Evolutionary conservation across 108 stramenopile genomes (phyloP).

Genomic region (Schizochytrium sp.): DNA sequence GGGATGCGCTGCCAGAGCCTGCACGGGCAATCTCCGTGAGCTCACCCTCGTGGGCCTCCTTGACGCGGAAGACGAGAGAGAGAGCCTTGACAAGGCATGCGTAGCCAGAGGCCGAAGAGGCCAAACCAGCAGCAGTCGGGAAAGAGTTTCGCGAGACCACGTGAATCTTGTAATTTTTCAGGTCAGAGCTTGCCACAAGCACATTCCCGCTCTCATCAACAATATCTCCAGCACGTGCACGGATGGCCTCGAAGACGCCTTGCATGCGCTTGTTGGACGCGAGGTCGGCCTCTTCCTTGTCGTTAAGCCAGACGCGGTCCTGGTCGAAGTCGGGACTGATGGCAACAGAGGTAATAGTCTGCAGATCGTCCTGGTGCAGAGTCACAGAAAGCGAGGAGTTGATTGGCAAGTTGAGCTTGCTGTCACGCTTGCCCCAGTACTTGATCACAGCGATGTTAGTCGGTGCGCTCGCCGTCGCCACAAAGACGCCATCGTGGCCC

Average conservation of each 20-base stretch:
- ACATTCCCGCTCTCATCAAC: constrained; percentile 72
- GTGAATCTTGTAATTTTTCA: constrained; percentile 81
- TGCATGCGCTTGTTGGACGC: constrained; percentile 70
- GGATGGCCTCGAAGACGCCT: constrained; percentile 69
- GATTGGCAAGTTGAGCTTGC: constrained; percentile 61
- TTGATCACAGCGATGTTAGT: constrained; percentile 68
- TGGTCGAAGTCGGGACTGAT: constrained; percentile 77
- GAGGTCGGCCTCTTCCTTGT: constrained; percentile 72
- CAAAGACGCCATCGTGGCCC: constrained; percentile 20
- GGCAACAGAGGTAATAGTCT: constrained; percentile 92
- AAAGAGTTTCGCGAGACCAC: constrained; percentile 93
- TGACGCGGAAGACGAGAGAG: constrained; percentile 82
- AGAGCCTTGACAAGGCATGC: constrained; percentile 91
- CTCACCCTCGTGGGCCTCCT: constrained; percentile 65
- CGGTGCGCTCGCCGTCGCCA: constrained; percentile 58
- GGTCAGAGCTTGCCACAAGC: constrained; percentile 80
- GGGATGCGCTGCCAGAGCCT: constrained; percentile 92
- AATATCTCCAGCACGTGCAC: constrained; percentile 70
- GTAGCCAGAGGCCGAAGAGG: constrained; percentile 85
- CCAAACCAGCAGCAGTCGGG: constrained; percentile 94
- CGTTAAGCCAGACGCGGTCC: constrained; percentile 96
- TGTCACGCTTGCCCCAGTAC: constrained; percentile 67
- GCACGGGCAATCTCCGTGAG: constrained; percentile 93
- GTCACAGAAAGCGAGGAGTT: constrained; percentile 83
- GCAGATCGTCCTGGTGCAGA: constrained; percentile 89